These are phyloP conservation scores for Datisca glomerata DNA, from an alignment of 306 rosid genomes.

Conservation along the genomic window DNA sequence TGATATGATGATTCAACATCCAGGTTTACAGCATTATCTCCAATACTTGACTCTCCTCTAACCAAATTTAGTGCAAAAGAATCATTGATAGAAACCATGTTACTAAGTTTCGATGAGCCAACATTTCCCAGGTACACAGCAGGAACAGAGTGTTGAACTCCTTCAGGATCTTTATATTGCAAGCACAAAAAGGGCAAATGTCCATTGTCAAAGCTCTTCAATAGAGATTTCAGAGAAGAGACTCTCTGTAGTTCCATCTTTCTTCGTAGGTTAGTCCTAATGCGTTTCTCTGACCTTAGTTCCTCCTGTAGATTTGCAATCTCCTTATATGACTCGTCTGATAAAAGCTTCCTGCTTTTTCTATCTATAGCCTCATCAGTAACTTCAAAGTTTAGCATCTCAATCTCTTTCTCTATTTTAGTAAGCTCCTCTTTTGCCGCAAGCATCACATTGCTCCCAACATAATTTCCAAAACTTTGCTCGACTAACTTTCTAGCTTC, in stretches of 20 bases:
- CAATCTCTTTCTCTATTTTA: slow-evolving; percentile 62
- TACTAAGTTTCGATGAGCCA: slow-evolving; percentile 53
- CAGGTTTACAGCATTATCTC: slow-evolving; percentile 13
- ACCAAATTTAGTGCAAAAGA: slow-evolving; percentile 34
- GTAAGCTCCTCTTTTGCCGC: slow-evolving; percentile 84
- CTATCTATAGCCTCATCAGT: slow-evolving; percentile 80
- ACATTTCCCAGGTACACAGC: slow-evolving; percentile 71
- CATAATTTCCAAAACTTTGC: slow-evolving; percentile 97
- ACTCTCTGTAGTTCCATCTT: slow-evolving; percentile 59
- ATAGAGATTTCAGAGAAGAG: slow-evolving; percentile 53
- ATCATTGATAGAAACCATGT: slow-evolving; percentile 33
- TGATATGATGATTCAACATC: slow-evolving; percentile 51
- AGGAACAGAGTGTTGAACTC: slow-evolving; percentile 74
- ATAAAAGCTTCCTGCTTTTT: slow-evolving; percentile 59
- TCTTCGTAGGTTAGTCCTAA: slow-evolving; percentile 53
- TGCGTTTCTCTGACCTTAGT: slow-evolving; percentile 64
- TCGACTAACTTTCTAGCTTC: slow-evolving; percentile 96
- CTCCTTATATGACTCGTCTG: slow-evolving; percentile 57
- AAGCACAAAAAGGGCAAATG: slow-evolving; percentile 73
- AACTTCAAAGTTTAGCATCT: slow-evolving; percentile 46
- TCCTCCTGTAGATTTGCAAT: slow-evolving; percentile 73
- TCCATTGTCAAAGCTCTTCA: slow-evolving; percentile 49
- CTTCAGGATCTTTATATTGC: slow-evolving; percentile 83
- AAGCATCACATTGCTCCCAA: slow-evolving; percentile 89
- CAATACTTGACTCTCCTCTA: slow-evolving; percentile 17